Evolutionary conservation across 768 basidiomycete genomes (phyloP).

Genomic region (Tulasnella calospora): DNA sequence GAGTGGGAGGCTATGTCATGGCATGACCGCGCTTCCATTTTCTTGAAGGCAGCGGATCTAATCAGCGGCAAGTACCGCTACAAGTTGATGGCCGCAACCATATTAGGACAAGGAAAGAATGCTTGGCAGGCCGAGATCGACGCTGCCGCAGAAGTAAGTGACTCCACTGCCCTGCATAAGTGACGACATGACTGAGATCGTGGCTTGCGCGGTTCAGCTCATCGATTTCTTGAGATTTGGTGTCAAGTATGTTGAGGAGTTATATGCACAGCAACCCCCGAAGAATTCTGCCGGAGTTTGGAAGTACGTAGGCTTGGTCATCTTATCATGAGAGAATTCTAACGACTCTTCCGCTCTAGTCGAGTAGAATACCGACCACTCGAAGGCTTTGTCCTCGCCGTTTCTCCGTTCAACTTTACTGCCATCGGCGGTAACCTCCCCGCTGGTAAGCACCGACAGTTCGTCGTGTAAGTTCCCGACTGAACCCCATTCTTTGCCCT

Average conservation of each 20-base stretch:
- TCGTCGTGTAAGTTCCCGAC: not conserved
- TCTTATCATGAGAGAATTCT: not conserved
- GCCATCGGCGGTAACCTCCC: slow-evolving; percentile 96
- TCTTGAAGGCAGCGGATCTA: slow-evolving; percentile 95
- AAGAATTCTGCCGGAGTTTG: slow-evolving; percentile 82
- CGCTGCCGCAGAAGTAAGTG: slow-evolving; percentile 84
- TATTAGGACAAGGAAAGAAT: slow-evolving; percentile 98
- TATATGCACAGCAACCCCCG: slow-evolving; percentile 84
- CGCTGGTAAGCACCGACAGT: slow-evolving; percentile 44
- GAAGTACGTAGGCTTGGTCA: slow-evolving; percentile 65
- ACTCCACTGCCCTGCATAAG: not conserved
- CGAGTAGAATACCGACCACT: slow-evolving; percentile 93
- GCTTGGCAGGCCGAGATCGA: slow-evolving; percentile 99
- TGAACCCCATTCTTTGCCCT: slow-evolving; percentile 24
- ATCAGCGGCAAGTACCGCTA: slow-evolving; percentile 94
- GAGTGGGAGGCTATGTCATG: slow-evolving; percentile 94
- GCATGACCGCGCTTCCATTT: slow-evolving; percentile 96
- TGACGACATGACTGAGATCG: slow-evolving; percentile 1
- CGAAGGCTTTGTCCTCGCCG: slow-evolving; percentile 97
- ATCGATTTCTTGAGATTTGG: slow-evolving; percentile 94
- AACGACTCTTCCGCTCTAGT: slow-evolving; percentile 41
- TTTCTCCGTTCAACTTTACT: slow-evolving; percentile 98
- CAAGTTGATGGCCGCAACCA: slow-evolving; percentile 91
- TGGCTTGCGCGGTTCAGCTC: slow-evolving; percentile 44
- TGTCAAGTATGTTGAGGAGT: slow-evolving; percentile 92